Percentiles rank a stretch among this genome's conserved stretches.
Evolutionary conservation across 1,284 basidiomycete genomes (phyloP).

Genomic region (Fomes fomentarius): DNA sequence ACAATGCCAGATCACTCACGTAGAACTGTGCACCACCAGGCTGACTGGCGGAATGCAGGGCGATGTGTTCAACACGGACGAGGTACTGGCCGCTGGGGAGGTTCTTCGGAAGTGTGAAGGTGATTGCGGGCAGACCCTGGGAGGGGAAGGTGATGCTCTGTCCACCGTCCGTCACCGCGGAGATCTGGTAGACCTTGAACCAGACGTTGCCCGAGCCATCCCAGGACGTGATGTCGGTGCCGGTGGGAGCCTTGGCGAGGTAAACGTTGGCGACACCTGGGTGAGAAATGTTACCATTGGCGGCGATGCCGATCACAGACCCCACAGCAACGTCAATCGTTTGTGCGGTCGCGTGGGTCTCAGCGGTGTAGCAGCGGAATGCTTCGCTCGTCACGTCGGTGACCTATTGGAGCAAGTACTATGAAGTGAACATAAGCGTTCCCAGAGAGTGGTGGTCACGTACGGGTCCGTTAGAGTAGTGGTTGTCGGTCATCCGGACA

Average conservation of each 20-base stretch:
- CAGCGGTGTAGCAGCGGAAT: conserved; percentile 50
- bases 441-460: background rate
- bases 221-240: conserved; percentile 39
- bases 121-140: conserved; percentile 35
- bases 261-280: conserved; percentile 29
- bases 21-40: conserved; percentile 37
- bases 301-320: conserved; percentile 31
- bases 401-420: conserved; percentile 32
- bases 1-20: conserved; percentile 14
- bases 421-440: background rate
- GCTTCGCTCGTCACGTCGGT: conserved; percentile 46
- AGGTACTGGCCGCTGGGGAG: conserved; percentile 50
- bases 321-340: conserved; percentile 42
- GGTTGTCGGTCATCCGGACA: conserved; percentile 47
- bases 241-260: conserved; percentile 42
- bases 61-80: conserved; percentile 51
- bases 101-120: conserved; percentile 44
- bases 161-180: conserved; percentile 38
- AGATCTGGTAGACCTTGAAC: conserved; percentile 52
- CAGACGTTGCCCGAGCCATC: conserved; percentile 47
- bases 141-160: conserved; percentile 42
- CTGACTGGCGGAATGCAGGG: conserved; percentile 55
- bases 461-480: conserved; percentile 43
- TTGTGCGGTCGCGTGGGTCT: conserved; percentile 36
- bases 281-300: conserved; percentile 24